phyloP scores from a whole-genome alignment of 1,284 basidiomycete species.

The Apiotrichum brassicae region DNA sequence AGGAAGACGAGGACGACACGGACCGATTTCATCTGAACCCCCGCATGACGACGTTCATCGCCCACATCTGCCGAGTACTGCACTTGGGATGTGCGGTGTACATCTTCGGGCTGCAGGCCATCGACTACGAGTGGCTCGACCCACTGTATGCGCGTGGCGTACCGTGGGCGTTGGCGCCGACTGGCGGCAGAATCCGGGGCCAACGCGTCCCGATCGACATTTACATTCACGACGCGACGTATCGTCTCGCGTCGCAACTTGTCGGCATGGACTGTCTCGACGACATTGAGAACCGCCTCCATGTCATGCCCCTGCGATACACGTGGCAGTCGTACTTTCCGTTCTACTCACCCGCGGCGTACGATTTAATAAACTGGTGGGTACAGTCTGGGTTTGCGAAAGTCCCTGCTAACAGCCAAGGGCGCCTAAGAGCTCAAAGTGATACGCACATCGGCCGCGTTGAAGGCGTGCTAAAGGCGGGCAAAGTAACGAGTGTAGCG shows the following conservation, averaged over 20 bases:
- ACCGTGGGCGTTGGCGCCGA: neutral
- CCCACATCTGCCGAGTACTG: neutral
- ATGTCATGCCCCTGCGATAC: neutral
- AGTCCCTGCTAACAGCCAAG: too few species aligned
- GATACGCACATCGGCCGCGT: too few species aligned
- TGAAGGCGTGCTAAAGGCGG: too few species aligned
- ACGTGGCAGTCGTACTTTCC: conserved; percentile 1
- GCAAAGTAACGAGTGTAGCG: too few species aligned
- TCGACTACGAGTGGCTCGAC: neutral
- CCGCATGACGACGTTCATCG: neutral
- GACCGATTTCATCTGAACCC: neutral
- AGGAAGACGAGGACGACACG: too few species aligned
- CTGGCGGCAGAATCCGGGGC: neutral
- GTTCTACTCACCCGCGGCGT: too few species aligned
- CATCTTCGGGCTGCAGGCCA: neutral
- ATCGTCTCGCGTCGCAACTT: too few species aligned
- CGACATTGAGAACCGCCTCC: neutral
- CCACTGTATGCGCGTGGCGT: neutral
- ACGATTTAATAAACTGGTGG: too few species aligned
- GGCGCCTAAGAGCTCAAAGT: too few species aligned
- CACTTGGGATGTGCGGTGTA: neutral
- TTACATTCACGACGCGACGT: neutral
- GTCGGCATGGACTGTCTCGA: neutral
- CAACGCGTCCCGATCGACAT: neutral
- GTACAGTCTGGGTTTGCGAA: too few species aligned